Conservation (phyloP, 2,329 filamentous ascomycete species). For the Aspergillus fumigatus region DNA sequence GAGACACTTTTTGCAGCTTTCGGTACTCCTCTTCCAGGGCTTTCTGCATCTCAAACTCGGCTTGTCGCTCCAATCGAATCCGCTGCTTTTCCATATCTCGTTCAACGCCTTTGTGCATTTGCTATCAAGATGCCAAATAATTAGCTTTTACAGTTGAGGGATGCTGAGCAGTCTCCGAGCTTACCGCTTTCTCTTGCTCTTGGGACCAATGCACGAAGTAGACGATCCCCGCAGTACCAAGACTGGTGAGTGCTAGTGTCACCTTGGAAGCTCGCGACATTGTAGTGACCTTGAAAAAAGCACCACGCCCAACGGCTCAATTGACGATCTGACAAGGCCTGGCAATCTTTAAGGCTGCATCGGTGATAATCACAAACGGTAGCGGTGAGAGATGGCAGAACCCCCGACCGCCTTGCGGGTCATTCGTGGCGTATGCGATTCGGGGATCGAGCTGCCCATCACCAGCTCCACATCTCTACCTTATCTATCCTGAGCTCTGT, state of each 20-base stretch:
- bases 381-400: constrained; percentile 33
- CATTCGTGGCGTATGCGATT: constrained; percentile 25
- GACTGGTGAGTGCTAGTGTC: constrained; percentile 72
- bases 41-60: constrained; percentile 90
- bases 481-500: constrained; percentile 12
- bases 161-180: constrained; percentile 25
- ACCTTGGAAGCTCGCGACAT: constrained; percentile 93
- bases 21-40: constrained; percentile 83
- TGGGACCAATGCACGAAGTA: constrained; percentile 87
- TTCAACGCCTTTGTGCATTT: constrained; percentile 92
- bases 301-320: neutral
- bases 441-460: constrained; percentile 17
- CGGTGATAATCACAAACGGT: constrained; percentile 23
- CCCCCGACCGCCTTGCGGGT: constrained; percentile 29
- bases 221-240: constrained; percentile 72
- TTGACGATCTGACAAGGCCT: neutral
- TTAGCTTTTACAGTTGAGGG: constrained; percentile 7
- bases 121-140: constrained; percentile 41
- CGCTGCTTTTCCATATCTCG: constrained; percentile 93
- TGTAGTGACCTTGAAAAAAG: neutral
- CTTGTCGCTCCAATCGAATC: constrained; percentile 81
- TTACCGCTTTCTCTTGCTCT: constrained; percentile 73
- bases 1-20: constrained; percentile 75
- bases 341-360: constrained; percentile 5
- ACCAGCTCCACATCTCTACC: constrained; percentile 26